Evolutionary conservation across 169 alveolate species (phyloP), one percentile per base, ranked within the genome.

Genomic region (Cryptosporidium bovis): DNA sequence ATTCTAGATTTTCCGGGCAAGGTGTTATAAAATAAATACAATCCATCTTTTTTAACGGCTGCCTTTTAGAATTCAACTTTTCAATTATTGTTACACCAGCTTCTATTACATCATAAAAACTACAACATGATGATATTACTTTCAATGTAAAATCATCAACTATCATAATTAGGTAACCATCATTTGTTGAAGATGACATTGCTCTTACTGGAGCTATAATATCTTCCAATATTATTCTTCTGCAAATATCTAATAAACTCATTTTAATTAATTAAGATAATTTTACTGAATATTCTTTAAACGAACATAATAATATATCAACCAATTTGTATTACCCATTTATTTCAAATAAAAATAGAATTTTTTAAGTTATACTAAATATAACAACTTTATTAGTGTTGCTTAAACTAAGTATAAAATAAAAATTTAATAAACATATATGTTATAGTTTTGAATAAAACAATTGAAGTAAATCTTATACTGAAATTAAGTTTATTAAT

Each of bases 1-100:
- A 27, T 8, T 77, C 71, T 8, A 77, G 12, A 48, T 62, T 77
- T 34, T 56, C 66, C 2, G 15, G 15, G 1, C 44, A 16, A 51
- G 89, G 83, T 62, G 94, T 92, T 24, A 94, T 55, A 36, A 94
- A 77, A 65, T 93, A 94, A 24, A 94, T 65, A 44, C 94, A 93
- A 33, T 84, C 92, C 84, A 83, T 93, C 46, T 77, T 89, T 60
- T 66, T 68, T 68, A 94, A 64, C n/a, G 94, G 93, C 62, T 90
- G 92, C 53, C 96, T 46, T 82, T 82, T 84, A 50, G 92, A 77
- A 15, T 90, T 67, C 24, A 94, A 53, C 51, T 91, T 84, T 82
- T 94, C 96, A 7, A 94, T 92, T 31, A 93, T 90, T 24, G 93
- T 94, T 4, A 94, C 95, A 18, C 96, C 96, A 50, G 90, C 92